Evolutionary conservation across 176 grass and related monocot genomes (phyloP).

Genomic region (Saccharum spontaneum): DNA sequence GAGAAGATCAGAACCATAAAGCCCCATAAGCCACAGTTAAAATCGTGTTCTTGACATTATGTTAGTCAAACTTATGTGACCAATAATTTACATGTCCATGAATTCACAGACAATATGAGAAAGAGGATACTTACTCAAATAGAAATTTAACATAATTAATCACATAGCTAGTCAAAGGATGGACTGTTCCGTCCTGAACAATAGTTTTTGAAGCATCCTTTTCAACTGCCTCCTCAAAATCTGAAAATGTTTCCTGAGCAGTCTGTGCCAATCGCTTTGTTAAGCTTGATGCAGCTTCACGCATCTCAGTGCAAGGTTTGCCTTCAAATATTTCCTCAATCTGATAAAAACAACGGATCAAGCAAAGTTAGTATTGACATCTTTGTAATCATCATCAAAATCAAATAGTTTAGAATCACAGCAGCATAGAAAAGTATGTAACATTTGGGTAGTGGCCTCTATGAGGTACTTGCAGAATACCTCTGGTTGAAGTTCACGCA

Average conservation of each 20-base stretch:
- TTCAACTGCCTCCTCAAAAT: slow-evolving; percentile 93
- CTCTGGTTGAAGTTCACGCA: slow-evolving; percentile 85
- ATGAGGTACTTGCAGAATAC: slow-evolving; percentile 42
- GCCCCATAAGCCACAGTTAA: not conserved
- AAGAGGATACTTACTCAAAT: slow-evolving; percentile 72
- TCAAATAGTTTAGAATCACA: not conserved
- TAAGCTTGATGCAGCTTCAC: slow-evolving; percentile 61
- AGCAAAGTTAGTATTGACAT: slow-evolving; percentile 30
- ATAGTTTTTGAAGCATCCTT: slow-evolving; percentile 96
- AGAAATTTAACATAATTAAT: slow-evolving; percentile 99
- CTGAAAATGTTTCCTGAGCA: slow-evolving; percentile 83
- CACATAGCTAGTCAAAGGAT: slow-evolving; percentile 96
- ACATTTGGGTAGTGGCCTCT: not conserved
- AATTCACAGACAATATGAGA: not conserved
- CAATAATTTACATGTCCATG: slow-evolving; percentile 8
- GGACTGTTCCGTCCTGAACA: slow-evolving; percentile 94
- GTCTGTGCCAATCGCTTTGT: slow-evolving; percentile 85
- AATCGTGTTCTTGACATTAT: not conserved
- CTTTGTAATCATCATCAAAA: slow-evolving; percentile 23
- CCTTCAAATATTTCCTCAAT: slow-evolving; percentile 85
- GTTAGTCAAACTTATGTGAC: not conserved
- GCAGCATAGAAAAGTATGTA: not conserved
- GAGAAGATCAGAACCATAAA: slow-evolving; percentile 29
- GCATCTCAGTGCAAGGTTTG: slow-evolving; percentile 74
- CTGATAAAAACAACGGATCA: slow-evolving; percentile 43